Base-by-base conservation (phyloP, 331 rosid genomes). In the Malus hybrid region DNA sequence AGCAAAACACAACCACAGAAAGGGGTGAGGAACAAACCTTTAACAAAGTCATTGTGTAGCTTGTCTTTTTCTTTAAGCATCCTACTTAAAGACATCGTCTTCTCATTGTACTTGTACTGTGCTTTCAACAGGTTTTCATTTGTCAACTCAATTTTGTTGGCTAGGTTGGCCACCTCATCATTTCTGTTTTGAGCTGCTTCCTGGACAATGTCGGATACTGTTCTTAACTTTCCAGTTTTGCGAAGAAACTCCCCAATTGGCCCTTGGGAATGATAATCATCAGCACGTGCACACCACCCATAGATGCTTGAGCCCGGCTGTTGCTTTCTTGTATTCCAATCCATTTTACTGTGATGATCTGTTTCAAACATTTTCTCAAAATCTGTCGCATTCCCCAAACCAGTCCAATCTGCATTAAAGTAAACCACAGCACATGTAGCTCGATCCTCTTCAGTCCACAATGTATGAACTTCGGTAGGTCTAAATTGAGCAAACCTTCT, bases 231-330 rank as follows among this genome's bases (percentile, higher is more conserved):
- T 73, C 99, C 96, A 71, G 84, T 89, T 76, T 63, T 70, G 55
- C 95, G 93, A 28, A 92, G 96, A 84, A 87, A 94, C 71, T 84
- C 88, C 75, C 99, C 99, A 16, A 94, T 84, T 4, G 80, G 77
- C 52, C 93, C 99, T 46, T 73, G 79, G 44, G 92, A 83, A 16
- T 64, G 70, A 67, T 81, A 92, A 71, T 94, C 99, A 79, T 86
- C 93, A 71, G 86, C 87, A 54, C 96, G 93, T 1, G 99, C 99
- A 76, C 87, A 70, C 99, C 99, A 94, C 63, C 97, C 97, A 76
- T 81, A 94, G 69, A 88, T 80, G 48, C 75, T 70, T 64, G 85
- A 77, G 69, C 87, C 85, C 36, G 80, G 78, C 24, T 74, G 70
- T 71, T 75, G 54, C 62, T 84, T 81, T 11, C 42, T 73, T 20